These are phyloP conservation scores for Boletales sp. DNA, from an alignment of 768 basidiomycete species.

Conservation along the genomic window DNA sequence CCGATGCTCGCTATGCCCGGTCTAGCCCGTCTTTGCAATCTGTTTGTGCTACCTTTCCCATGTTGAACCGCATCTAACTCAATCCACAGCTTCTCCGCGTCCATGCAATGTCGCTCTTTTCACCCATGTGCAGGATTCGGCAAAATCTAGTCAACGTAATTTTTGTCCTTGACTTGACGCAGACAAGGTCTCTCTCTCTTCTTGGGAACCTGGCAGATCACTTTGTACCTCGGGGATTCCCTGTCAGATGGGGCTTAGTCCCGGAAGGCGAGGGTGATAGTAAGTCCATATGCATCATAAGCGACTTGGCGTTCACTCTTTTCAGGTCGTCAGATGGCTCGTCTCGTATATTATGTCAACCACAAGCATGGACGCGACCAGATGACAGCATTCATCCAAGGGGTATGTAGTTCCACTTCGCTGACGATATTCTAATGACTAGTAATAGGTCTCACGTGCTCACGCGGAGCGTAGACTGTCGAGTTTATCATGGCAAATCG, in stretches of 20 bases:
- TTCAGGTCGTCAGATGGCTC: slow-evolving; percentile 66
- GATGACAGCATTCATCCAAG: slow-evolving; percentile 58
- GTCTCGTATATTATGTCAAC: slow-evolving; percentile 64
- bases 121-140: slow-evolving; percentile 71
- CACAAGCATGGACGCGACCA: slow-evolving; percentile 58
- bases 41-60: slow-evolving; percentile 34
- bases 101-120: slow-evolving; percentile 53
- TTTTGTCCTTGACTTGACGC: slow-evolving; percentile 76
- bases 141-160: slow-evolving; percentile 84
- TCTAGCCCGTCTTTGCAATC: slow-evolving; percentile 50
- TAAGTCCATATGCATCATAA: slow-evolving; percentile 9
- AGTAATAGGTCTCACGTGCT: slow-evolving; percentile 36
- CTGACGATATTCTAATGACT: not conserved
- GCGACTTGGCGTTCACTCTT: not conserved
- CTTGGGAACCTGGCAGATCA: slow-evolving; percentile 60
- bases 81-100: slow-evolving; percentile 25
- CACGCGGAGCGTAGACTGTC: slow-evolving; percentile 31
- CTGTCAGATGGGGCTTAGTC: slow-evolving; percentile 84
- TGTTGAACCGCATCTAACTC: not conserved
- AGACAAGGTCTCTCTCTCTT: slow-evolving; percentile 54
- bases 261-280: slow-evolving; percentile 52
- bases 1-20: slow-evolving; percentile 60
- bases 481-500: slow-evolving; percentile 41
- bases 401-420: slow-evolving; percentile 33
- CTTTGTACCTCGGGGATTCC: slow-evolving; percentile 70